A percentile compares a stretch with the other conserved stretches of the same genome.
Evolutionary conservation across 345 rosid species (phyloP).

Genomic region (Populus simonii): DNA sequence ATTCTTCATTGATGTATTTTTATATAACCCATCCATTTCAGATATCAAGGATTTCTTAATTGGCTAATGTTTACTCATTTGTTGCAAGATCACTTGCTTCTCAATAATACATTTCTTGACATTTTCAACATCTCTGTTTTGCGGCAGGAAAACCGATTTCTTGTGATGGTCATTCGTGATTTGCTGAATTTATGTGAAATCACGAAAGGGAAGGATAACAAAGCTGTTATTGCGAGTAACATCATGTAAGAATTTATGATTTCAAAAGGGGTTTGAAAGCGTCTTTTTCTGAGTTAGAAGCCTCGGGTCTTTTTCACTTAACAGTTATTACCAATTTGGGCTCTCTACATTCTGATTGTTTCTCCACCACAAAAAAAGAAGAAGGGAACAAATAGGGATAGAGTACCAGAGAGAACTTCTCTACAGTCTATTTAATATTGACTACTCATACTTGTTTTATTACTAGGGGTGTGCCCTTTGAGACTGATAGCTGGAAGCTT

Average conservation of each 20-base stretch:
- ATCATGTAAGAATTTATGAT: conserved; percentile 68
- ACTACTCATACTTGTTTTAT: background rate
- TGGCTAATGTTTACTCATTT: background rate
- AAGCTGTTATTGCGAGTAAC: conserved; percentile 98
- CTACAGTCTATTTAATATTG: background rate
- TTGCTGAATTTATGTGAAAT: conserved; percentile 93
- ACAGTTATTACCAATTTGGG: background rate
- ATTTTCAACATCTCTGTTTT: conserved; percentile 1
- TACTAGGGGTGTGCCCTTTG: background rate
- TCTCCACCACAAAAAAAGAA: background rate
- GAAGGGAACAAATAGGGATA: background rate
- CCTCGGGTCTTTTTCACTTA: background rate
- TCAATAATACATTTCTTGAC: background rate
- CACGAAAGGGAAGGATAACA: conserved; percentile 96
- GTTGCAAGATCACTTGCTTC: background rate
- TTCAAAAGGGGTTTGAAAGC: background rate
- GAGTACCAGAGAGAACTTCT: background rate
- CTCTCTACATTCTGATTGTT: background rate
- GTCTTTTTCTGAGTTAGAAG: background rate
- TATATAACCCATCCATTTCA: background rate
- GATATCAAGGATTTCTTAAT: background rate
- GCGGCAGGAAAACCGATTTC: conserved; percentile 93
- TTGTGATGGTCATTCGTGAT: conserved; percentile 98
- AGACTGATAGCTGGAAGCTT: background rate
- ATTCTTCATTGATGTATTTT: background rate